A percentile compares a stretch with the other conserved stretches of the same genome.
These are phyloP conservation scores for Plantago coronopus DNA, from an alignment of 305 asterid genomes.

Conservation along the genomic window DNA sequence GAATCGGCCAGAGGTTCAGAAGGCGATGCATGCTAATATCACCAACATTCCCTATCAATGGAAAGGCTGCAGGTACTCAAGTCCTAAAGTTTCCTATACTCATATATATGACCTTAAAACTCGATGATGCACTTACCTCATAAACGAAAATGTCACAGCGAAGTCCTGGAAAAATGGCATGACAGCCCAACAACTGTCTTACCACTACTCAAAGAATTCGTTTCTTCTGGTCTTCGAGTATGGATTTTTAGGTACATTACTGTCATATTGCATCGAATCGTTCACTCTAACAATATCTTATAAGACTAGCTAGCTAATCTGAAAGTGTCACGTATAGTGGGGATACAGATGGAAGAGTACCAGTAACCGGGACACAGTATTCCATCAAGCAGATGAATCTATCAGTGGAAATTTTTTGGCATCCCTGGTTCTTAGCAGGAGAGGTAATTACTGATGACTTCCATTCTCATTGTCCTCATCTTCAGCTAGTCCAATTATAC, in stretches of 20 bases:
- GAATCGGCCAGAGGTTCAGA: constrained; percentile 63
- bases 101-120: background rate
- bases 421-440: constrained; percentile 50
- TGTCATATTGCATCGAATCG: background rate
- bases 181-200: constrained; percentile 53
- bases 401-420: constrained; percentile 39
- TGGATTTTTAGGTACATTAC: constrained; percentile 63
- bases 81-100: no score
- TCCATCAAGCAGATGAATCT: constrained; percentile 50
- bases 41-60: constrained; percentile 51
- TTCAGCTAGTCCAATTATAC: no score
- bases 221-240: constrained; percentile 52
- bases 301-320: no score
- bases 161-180: constrained; percentile 37
- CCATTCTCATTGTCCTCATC: no score
- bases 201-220: constrained; percentile 49
- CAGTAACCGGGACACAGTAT: constrained; percentile 61
- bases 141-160: constrained; percentile 29
- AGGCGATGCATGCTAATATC: constrained; percentile 71
- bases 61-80: constrained; percentile 60
- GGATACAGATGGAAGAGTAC: constrained; percentile 68
- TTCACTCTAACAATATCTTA: background rate
- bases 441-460: no score
- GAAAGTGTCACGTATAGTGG: constrained; percentile 37
- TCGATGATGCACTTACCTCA: background rate